Conservation (phyloP, 2,329 filamentous ascomycete species). For the Paraconiothyrium brasiliense region DNA sequence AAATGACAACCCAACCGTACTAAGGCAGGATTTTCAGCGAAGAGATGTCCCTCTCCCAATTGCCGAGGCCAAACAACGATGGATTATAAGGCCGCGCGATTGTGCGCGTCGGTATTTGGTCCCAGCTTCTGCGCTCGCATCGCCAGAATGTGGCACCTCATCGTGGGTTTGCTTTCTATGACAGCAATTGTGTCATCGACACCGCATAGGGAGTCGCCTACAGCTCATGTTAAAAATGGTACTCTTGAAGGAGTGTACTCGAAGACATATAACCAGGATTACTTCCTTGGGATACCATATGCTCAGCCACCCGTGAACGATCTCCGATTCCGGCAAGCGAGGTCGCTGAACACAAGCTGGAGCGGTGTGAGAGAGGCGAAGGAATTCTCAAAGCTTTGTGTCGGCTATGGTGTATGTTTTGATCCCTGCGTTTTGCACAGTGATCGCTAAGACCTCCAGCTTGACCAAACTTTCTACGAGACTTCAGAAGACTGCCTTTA, state of each 20-base stretch:
- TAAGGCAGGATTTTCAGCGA: background rate
- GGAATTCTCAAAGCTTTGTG: slow-evolving; percentile 41
- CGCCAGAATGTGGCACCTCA: background rate
- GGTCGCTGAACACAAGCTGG: slow-evolving; percentile 55
- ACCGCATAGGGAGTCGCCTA: background rate
- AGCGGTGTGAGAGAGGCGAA: slow-evolving; percentile 49
- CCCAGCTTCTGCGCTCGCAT: background rate
- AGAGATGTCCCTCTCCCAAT: background rate
- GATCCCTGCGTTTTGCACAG: background rate
- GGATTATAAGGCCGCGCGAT: background rate
- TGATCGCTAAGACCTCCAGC: slow-evolving; percentile 39
- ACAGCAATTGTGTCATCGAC: background rate
- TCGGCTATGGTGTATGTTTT: slow-evolving; percentile 12
- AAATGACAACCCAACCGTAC: background rate
- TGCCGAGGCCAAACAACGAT: slow-evolving; percentile 1
- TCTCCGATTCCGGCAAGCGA: slow-evolving; percentile 60
- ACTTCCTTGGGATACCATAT: slow-evolving; percentile 60
- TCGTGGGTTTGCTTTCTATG: slow-evolving; percentile 5
- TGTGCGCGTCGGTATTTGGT: background rate
- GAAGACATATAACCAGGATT: slow-evolving; percentile 51
- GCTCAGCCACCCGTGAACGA: slow-evolving; percentile 38
- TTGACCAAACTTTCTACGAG: slow-evolving; percentile 55
- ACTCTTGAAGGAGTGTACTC: slow-evolving; percentile 48
- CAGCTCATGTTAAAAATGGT: slow-evolving; percentile 43
- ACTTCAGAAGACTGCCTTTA: slow-evolving; percentile 70